Conservation (phyloP, 805 yeast genomes). For the Candida pseudofarinosa region DNA sequence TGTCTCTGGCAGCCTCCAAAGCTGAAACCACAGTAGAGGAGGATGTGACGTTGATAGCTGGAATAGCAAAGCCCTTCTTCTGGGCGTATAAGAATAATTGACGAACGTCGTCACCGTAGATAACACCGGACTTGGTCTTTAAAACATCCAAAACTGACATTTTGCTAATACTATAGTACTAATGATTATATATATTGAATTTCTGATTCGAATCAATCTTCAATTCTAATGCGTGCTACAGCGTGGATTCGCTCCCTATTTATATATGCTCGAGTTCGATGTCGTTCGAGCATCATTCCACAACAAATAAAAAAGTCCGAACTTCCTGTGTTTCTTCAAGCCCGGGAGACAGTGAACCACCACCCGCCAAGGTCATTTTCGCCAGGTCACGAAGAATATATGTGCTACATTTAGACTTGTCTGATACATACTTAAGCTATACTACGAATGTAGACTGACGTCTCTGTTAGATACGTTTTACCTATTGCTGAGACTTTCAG, state of each 20-base stretch:
- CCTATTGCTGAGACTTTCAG: not conserved
- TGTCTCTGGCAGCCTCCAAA: slow-evolving; percentile 47
- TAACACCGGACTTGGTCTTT: slow-evolving; percentile 92
- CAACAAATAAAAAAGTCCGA: slow-evolving; percentile 8
- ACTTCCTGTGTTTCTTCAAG: slow-evolving; percentile 5
- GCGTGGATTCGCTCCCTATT: slow-evolving; percentile 5
- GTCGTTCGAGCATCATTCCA: slow-evolving; percentile 2
- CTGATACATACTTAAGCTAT: too few relatives aligned
- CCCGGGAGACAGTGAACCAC: slow-evolving; percentile 9
- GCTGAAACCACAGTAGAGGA: slow-evolving; percentile 80
- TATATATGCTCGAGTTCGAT: slow-evolving; percentile 4
- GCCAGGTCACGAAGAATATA: not conserved
- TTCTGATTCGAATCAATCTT: not conserved
- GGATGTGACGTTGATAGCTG: slow-evolving; percentile 97
- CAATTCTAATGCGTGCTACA: not conserved
- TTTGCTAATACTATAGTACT: slow-evolving; percentile 3
- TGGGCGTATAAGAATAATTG: slow-evolving; percentile 88
- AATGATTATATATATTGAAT: not conserved
- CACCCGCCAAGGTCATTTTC: not conserved
- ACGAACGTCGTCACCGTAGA: slow-evolving; percentile 96
- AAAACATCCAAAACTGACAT: slow-evolving; percentile 74
- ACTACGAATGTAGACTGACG: too few relatives aligned
- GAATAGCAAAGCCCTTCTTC: slow-evolving; percentile 90
- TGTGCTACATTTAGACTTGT: not conserved
- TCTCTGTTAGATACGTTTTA: not conserved